A percentile compares a stretch with the other conserved stretches of the same genome.
phyloP scores from a whole-genome alignment of 2,329 filamentous ascomycete genomes.

The Parastagonospora nodorum region DNA sequence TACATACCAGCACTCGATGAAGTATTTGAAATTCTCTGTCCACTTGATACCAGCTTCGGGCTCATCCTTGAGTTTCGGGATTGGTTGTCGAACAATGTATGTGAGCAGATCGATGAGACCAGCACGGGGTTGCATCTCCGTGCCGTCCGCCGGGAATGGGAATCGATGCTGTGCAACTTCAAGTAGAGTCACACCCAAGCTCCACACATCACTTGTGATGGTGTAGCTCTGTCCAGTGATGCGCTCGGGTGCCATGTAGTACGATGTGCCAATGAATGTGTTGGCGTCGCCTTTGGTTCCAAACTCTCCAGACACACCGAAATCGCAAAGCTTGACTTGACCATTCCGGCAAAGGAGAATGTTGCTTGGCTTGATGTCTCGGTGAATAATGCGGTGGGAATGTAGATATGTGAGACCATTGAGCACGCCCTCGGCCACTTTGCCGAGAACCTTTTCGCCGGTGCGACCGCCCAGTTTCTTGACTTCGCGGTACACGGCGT shows the following conservation, averaged over 20 bases:
- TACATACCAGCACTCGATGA: slow-evolving; percentile 97
- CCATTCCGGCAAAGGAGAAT: slow-evolving; percentile 87
- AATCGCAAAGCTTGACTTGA: slow-evolving; percentile 97
- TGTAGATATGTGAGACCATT: slow-evolving; percentile 94
- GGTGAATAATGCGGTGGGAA: slow-evolving; percentile 94
- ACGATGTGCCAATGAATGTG: slow-evolving; percentile 97
- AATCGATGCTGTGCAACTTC: slow-evolving; percentile 99
- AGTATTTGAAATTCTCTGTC: slow-evolving; percentile 98
- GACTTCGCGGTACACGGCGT: slow-evolving; percentile 97
- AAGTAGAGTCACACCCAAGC: slow-evolving; percentile 92
- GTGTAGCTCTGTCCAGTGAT: slow-evolving; percentile 98
- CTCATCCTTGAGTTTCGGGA: slow-evolving; percentile 95
- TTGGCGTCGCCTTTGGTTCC: slow-evolving; percentile 98
- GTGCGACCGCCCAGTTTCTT: slow-evolving; percentile 93
- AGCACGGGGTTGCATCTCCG: slow-evolving; percentile 90
- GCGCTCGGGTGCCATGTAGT: slow-evolving; percentile 98
- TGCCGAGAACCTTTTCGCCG: slow-evolving; percentile 95
- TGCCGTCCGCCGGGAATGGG: slow-evolving; percentile 95
- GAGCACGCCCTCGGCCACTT: slow-evolving; percentile 93
- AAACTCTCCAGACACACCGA: slow-evolving; percentile 96
- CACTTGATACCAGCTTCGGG: slow-evolving; percentile 86
- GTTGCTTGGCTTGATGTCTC: slow-evolving; percentile 98
- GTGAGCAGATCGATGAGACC: slow-evolving; percentile 94
- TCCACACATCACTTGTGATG: slow-evolving; percentile 99
- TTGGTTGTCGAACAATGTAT: slow-evolving; percentile 94